phyloP scores from a whole-genome alignment of 2,329 filamentous ascomycete species.

The Aspergillus sp. region DNA sequence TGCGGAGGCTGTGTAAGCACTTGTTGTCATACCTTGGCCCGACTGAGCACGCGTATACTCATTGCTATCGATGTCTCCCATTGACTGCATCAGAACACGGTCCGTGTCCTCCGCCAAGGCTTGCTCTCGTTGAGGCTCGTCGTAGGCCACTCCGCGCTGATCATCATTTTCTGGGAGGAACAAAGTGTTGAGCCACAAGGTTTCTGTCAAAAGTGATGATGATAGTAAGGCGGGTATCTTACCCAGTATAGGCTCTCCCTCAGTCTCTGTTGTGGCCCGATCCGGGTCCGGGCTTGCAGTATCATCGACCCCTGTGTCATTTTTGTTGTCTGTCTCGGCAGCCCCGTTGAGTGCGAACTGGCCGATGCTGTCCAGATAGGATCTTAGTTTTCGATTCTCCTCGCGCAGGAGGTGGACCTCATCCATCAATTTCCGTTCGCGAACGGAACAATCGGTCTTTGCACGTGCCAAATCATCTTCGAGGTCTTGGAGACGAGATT shows the following conservation, averaged over 20 bases:
- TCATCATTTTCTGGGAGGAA: neutral
- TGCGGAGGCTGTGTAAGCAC: too few species aligned
- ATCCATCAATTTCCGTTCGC: neutral
- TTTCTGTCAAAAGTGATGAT: too few species aligned
- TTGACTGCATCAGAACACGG: too few species aligned
- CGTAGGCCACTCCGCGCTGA: neutral
- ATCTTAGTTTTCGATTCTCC: neutral
- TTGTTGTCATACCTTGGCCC: too few species aligned
- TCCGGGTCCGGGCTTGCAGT: too few species aligned
- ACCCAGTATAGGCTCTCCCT: neutral
- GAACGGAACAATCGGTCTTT: neutral
- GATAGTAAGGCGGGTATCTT: neutral
- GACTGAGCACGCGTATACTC: too few species aligned
- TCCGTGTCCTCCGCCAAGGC: too few species aligned
- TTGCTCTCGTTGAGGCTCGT: neutral
- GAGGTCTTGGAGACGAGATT: neutral
- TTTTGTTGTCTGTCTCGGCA: neutral
- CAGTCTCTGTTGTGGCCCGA: too few species aligned
- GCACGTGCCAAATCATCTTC: neutral
- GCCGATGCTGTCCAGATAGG: neutral
- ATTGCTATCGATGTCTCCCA: too few species aligned
- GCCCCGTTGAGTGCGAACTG: neutral
- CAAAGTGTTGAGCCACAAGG: too few species aligned
- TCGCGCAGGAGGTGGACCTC: neutral
- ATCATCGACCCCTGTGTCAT: too few species aligned